Evolutionary conservation across 2,329 filamentous ascomycete species (phyloP), one percentile per base, ranked within the genome.

Genomic region (Xylaria sp.): DNA sequence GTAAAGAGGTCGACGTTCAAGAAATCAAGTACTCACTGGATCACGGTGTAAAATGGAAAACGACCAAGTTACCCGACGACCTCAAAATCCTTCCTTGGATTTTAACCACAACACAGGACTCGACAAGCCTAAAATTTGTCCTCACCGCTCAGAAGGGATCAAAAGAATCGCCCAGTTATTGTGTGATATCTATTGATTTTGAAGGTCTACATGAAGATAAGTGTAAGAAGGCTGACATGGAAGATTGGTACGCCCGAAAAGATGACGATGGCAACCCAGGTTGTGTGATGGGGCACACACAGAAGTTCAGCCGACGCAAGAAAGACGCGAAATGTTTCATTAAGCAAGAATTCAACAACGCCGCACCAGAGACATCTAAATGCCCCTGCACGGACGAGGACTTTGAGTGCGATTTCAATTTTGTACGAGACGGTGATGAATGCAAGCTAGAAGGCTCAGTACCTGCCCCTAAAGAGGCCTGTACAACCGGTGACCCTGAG

Each of bases 331-430:
- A 97, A 69, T 99, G 97, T 81, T 97, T 98, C 79, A 87, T 98
- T 74, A 92, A 93, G 75, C 86, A 92, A 69, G 89, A 95, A 63
- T 98, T 97, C 83, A 90, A 94, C 77, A 92, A 96, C 71, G 90
- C 92, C 0, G 81, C 88, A 41, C 89, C 92, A 1, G 84, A 90
- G 69, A 91, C 88, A 34, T 89, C 93, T 75, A 81, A 89, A 56
- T 99, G 96, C 84, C 89, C 93, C 50, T 99, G 96, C 81, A 90
- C 90, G 0, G 89, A 92, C 66, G 84, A 86, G 41, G 97, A 99
- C 80, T 99, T 97, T 79, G 96, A 99, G 82, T 99, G 96, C 79
- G 95, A 98, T 78, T 97, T 92, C 85, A 97, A 97, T 80, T 98
- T 97, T 78, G 84, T 90, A 68, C 88, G 88, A 74, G 85, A 95